Evolutionary conservation across 139 green algal genomes (phyloP).

Genomic region (Chlorella sp.): DNA sequence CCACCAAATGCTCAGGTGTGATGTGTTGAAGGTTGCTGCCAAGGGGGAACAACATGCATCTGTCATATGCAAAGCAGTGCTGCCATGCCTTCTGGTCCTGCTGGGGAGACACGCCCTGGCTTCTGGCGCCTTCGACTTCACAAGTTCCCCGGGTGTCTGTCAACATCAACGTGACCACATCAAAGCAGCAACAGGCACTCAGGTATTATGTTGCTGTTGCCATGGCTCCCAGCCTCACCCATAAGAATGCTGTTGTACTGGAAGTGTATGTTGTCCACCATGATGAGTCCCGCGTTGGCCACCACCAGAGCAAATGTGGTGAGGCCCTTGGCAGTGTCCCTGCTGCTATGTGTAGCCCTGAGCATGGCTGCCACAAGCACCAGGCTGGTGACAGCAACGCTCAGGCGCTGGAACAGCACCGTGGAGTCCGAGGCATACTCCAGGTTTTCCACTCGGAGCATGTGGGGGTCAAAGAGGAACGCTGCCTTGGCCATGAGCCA

Average conservation of each 20-base stretch:
- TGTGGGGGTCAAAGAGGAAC: constrained; percentile 60
- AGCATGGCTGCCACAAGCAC: constrained; percentile 35
- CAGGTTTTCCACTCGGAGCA: constrained; percentile 65
- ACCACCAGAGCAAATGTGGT: constrained; percentile 41
- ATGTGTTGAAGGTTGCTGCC: neutral
- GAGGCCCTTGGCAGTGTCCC: no score
- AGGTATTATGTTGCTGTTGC: no score
- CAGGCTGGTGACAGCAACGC: constrained; percentile 59
- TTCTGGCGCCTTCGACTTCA: neutral
- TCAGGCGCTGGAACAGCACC: constrained; percentile 71
- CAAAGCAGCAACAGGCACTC: neutral
- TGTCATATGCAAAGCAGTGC: neutral
- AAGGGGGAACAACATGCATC: neutral
- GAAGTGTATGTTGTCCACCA: constrained; percentile 98
- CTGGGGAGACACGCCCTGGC: no score
- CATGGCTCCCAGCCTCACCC: constrained; percentile 42
- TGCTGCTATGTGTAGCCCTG: neutral
- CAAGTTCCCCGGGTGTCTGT: neutral
- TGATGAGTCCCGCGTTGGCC: constrained; percentile 67
- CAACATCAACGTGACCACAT: neutral
- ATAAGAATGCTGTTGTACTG: constrained; percentile 97
- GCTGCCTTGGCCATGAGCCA: constrained; percentile 59
- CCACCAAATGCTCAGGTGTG: no score
- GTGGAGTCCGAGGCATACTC: constrained; percentile 59
- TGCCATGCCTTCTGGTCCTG: neutral